Evolutionary conservation across 306 rosid genomes (phyloP).

Genomic region (Cicer judaicum): DNA sequence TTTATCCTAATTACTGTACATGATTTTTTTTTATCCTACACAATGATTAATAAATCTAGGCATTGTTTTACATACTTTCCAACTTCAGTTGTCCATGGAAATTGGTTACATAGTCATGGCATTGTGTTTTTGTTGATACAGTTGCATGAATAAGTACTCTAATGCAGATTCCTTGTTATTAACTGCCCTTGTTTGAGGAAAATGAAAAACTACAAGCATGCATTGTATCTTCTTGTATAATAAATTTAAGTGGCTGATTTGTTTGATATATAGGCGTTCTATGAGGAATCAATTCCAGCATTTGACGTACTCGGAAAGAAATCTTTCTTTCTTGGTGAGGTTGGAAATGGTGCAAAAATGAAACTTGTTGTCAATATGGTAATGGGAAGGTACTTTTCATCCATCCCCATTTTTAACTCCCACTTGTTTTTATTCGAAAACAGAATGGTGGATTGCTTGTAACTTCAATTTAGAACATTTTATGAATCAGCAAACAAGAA

Average conservation of each 20-base stretch:
- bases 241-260: constrained; percentile 29
- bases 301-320: constrained; percentile 80
- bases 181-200: background rate
- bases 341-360: constrained; percentile 97
- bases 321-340: constrained; percentile 86
- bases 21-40: constrained; percentile 7
- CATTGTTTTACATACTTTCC: background rate
- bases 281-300: constrained; percentile 69
- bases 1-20: background rate
- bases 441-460: background rate
- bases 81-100: background rate
- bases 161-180: constrained; percentile 23
- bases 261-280: constrained; percentile 59
- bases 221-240: background rate
- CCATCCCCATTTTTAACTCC: background rate
- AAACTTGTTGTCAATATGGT: constrained; percentile 96
- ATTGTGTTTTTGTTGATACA: constrained; percentile 6
- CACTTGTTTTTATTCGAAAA: background rate
- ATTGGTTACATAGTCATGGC: constrained; percentile 3
- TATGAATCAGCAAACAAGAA: constrained; percentile 29
- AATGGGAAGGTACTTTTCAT: constrained; percentile 83
- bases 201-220: constrained; percentile 15
- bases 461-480: constrained; percentile 24
- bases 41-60: background rate
- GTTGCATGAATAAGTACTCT: background rate